phyloP scores from a whole-genome alignment of 192 early-diverging fungal genomes.

The Coemansia sp. region DNA sequence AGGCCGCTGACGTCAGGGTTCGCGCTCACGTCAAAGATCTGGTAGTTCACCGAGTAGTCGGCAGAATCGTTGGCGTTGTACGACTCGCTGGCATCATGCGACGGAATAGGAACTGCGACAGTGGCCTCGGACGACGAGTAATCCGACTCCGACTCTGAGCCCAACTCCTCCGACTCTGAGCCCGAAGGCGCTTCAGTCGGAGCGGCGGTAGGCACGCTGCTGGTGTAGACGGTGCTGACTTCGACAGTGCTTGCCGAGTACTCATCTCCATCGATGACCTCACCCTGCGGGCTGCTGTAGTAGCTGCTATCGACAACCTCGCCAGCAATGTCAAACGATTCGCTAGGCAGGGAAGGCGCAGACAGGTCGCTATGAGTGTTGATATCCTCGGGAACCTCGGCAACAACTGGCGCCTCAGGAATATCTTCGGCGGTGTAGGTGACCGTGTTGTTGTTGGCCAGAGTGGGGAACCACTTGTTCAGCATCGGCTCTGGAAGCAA shows the following conservation, averaged over 20 bases:
- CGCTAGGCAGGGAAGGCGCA: slow-evolving; percentile 14
- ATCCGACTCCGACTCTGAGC: slow-evolving; percentile 3
- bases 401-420: slow-evolving; percentile 13
- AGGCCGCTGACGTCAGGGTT: slow-evolving; percentile 19
- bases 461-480: slow-evolving; percentile 53
- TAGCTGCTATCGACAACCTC: slow-evolving; percentile 6
- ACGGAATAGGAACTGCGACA: slow-evolving; percentile 1
- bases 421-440: slow-evolving; percentile 22
- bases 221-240: slow-evolving; percentile 4
- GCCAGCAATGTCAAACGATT: slow-evolving; percentile 11
- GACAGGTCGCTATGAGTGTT: not conserved
- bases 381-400: slow-evolving; percentile 2
- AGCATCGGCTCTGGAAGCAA: slow-evolving; percentile 26
- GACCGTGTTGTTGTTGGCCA: slow-evolving; percentile 16
- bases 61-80: slow-evolving; percentile 15
- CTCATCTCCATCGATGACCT: not conserved
- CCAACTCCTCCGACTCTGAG: not conserved
- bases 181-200: not conserved
- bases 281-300: slow-evolving; percentile 7
- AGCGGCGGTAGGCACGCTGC: slow-evolving; percentile 2
- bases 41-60: slow-evolving; percentile 6
- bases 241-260: slow-evolving; percentile 12
- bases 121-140: slow-evolving; percentile 5
- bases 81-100: slow-evolving; percentile 5
- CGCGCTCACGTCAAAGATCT: slow-evolving; percentile 5